Percentiles rank a stretch among this genome's conserved stretches.
Conservation (phyloP, 495 filamentous ascomycete genomes). For the Barbatosphaeria neglecta region DNA sequence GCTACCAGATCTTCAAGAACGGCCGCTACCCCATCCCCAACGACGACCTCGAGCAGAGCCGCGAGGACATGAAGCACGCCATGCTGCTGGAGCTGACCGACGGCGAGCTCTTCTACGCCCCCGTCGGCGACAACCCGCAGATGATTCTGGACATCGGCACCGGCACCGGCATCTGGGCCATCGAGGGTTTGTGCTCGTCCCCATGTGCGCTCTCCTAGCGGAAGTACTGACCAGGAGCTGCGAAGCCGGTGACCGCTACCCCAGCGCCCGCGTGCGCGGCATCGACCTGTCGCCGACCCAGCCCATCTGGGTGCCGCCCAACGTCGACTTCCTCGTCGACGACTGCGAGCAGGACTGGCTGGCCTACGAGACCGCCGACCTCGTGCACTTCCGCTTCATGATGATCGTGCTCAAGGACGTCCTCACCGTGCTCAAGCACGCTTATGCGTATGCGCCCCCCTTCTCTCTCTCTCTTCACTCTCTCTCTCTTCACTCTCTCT, state of each 20-base stretch:
- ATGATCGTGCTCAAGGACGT: constrained; percentile 35
- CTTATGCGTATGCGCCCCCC: constrained; percentile 19
- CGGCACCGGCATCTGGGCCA: constrained; percentile 47
- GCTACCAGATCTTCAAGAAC: constrained; percentile 45
- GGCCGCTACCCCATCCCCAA: constrained; percentile 45
- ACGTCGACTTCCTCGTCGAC: constrained; percentile 32
- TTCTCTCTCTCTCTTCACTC: neutral
- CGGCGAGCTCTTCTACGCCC: constrained; percentile 31
- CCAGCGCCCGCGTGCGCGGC: constrained; percentile 22
- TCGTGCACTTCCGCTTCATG: constrained; percentile 31
- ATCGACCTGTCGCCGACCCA: constrained; percentile 27
- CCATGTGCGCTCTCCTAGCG: neutral
- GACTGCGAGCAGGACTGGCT: constrained; percentile 34
- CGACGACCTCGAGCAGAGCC: constrained; percentile 39
- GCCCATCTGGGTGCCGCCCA: constrained; percentile 26
- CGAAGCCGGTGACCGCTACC: constrained; percentile 31
- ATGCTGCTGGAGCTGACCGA: constrained; percentile 24
- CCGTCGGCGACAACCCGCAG: constrained; percentile 26
- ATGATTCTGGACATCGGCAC: constrained; percentile 40
- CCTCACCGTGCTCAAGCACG: constrained; percentile 23
- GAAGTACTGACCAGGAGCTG: too few relatives aligned
- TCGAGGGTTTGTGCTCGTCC: constrained; percentile 11
- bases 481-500: neutral
- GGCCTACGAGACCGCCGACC: constrained; percentile 20
- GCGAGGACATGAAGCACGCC: constrained; percentile 35